Evolutionary conservation across 2,329 filamentous ascomycete genomes (phyloP), one percentile per base, ranked within the genome.

Genomic region (Daldinia sp.): DNA sequence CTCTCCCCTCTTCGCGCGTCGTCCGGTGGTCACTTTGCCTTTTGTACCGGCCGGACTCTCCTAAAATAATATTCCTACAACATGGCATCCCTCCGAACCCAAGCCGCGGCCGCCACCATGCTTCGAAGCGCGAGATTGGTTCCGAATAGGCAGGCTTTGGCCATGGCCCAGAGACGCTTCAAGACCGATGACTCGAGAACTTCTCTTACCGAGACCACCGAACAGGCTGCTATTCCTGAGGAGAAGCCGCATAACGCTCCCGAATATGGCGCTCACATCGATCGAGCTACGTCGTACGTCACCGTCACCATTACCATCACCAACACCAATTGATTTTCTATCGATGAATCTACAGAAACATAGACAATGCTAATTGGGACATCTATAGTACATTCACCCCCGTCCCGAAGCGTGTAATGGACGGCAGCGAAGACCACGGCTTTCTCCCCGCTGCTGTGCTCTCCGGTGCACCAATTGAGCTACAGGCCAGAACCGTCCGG

Each of bases 401-500:
- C 17, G 88, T 97, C 19, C 94, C 95, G 61, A 94, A 91, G 82
- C 86, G 89, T 68, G 85, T 97, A 63, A 93, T 97, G 86, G 90
- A 97, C 75, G 95, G 94, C 73, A 96, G 90, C 75, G 94, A 98
- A 80, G 87, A 90, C 41, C 86, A 83, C 35, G 86, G 90, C 3
- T 81, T 87, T 61, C 84, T 95, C 39, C 87, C 94, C 52, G 95
- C 94, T 23, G 93, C 93, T 63, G 86, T 95, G 25, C 84, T 97
- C 29, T 98, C 95, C 3, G 95, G 94, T 51, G 95, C 95, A 47
- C 96, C 95, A 27, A 87, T 94, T 58, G 96, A 99, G 77, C 87
- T 99, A 15, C 94, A 99, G 82, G 94, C 92, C 67, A 89, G 95
- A 72, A 94, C 91, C 71, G 96, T 98, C 73, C 90, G 94, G 94